Base-by-base conservation (phyloP, 2,329 filamentous ascomycete species). In the Scedosporium minutisporum region DNA sequence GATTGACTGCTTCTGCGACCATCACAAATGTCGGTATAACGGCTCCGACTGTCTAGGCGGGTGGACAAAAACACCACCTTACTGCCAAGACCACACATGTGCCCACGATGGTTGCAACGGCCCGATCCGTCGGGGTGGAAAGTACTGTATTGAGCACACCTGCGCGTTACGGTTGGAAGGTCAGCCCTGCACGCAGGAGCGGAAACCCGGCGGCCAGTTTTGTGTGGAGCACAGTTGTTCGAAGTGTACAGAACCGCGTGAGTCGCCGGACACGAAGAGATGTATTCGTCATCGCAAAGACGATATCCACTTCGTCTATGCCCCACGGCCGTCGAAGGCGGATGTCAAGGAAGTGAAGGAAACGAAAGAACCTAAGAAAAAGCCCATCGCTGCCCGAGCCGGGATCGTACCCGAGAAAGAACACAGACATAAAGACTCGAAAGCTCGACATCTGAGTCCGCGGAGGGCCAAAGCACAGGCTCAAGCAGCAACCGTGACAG, bases 1-100 rank as follows among this genome's bases (percentile, higher is more conserved):
- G 60, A 23, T 61, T 10, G 60, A 57, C 60, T 61, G 48, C n/a
- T 61, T 61, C 18, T 61, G 60, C 48, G 60, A 61, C 29, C 48
- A 57, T 29, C 60, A 61, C 29, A 61, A 57, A 23, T 61, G 60
- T 25, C 60, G 60, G 12, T 61, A 61, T 29, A 33, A n/a, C 27
- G 60, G 60, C 25, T 21, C 29, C n/a, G 18, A n/a, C 29, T 61
- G 60, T 29, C 18, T 12, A 9, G 60, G 60, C 6, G 60, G 60
- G 3, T 61, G 60, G 60, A 10, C 18, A 7, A 29, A 51, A 38
- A 12, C 29, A 7, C 27, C 48, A 7, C 60, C 60, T 7, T 61
- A 33, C 33, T 61, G 60, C 60, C 23, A 55, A 16, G 60, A 61
- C 6, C 59, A 61, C 7, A 53, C 59, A 1, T 61, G 59, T 23